phyloP scores from a whole-genome alignment of 441 rosid species.

The Gossypium schwendimanii region DNA sequence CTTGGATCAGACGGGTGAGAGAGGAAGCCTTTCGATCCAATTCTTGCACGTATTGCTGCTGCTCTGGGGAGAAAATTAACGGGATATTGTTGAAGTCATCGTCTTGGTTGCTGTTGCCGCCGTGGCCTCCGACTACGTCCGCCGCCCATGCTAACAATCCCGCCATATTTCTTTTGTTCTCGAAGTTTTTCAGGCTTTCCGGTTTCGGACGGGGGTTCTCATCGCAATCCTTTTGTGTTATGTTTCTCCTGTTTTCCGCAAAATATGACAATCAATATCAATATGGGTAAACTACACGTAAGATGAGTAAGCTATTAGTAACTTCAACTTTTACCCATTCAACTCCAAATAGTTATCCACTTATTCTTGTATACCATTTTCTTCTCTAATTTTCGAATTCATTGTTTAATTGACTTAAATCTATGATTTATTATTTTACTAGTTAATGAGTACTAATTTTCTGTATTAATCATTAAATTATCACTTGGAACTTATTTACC shows the following conservation, averaged over 20 bases:
- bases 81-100: slow-evolving; percentile 26
- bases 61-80: slow-evolving; percentile 41
- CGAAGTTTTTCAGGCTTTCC: background rate
- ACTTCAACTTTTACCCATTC: too few relatives aligned
- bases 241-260: background rate
- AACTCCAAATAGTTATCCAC: too few relatives aligned
- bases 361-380: too few relatives aligned
- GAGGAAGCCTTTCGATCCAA: slow-evolving; percentile 56
- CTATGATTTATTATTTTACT: too few relatives aligned
- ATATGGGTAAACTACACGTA: too few relatives aligned
- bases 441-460: too few relatives aligned
- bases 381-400: too few relatives aligned
- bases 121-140: slow-evolving; percentile 65
- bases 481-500: fast-evolving
- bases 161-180: slow-evolving; percentile 37
- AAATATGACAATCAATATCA: background rate
- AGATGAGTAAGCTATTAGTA: too few relatives aligned
- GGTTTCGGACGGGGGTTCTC: background rate
- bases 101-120: slow-evolving; percentile 5
- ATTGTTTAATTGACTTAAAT: too few relatives aligned
- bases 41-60: slow-evolving; percentile 56
- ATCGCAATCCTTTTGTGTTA: background rate
- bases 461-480: too few relatives aligned
- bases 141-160: slow-evolving; percentile 83
- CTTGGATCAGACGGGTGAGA: slow-evolving; percentile 73